phyloP scores from a whole-genome alignment of 2,329 filamentous ascomycete species.

The Hymenoscyphus albidus region DNA sequence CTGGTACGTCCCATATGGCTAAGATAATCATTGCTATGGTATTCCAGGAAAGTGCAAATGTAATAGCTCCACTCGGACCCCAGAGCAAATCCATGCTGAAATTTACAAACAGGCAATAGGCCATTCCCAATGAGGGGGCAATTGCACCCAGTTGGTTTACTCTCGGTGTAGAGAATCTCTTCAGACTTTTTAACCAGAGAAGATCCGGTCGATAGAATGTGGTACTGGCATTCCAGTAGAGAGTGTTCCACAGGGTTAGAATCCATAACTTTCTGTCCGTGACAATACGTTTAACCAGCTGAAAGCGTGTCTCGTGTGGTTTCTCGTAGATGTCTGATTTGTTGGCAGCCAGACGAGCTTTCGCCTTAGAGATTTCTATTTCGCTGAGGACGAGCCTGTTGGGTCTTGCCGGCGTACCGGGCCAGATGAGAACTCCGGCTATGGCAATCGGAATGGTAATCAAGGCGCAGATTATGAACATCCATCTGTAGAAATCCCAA shows the following conservation, averaged over 20 bases:
- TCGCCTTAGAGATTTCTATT: slow-evolving; percentile 45
- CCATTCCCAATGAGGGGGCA: slow-evolving; percentile 52
- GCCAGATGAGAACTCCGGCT: slow-evolving; percentile 48
- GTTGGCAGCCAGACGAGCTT: slow-evolving; percentile 42
- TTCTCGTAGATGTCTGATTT: slow-evolving; percentile 48
- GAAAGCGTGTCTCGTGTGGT: slow-evolving; percentile 44
- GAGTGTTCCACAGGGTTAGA: slow-evolving; percentile 47
- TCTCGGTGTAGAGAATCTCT: slow-evolving; percentile 43
- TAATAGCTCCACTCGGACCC: slow-evolving; percentile 53
- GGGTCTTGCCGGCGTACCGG: slow-evolving; percentile 48
- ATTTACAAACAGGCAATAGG: slow-evolving; percentile 51
- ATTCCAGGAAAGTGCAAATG: slow-evolving; percentile 47
- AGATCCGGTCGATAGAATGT: slow-evolving; percentile 48
- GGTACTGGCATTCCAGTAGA: slow-evolving; percentile 56
- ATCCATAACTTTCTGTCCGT: slow-evolving; percentile 47
- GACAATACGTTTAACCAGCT: slow-evolving; percentile 39
- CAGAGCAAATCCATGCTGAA: slow-evolving; percentile 52
- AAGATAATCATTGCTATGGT: slow-evolving; percentile 51
- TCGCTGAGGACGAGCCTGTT: slow-evolving; percentile 46
- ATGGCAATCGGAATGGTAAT: slow-evolving; percentile 54
- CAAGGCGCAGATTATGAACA: slow-evolving; percentile 51
- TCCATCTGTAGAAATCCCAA: slow-evolving; percentile 45
- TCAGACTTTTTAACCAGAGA: slow-evolving; percentile 55
- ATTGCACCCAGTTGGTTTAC: slow-evolving; percentile 51
- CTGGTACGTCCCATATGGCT: slow-evolving; percentile 53